Evolutionary conservation across 768 basidiomycete genomes (phyloP).

Genomic region (Gloeopeniophorella convolvens): DNA sequence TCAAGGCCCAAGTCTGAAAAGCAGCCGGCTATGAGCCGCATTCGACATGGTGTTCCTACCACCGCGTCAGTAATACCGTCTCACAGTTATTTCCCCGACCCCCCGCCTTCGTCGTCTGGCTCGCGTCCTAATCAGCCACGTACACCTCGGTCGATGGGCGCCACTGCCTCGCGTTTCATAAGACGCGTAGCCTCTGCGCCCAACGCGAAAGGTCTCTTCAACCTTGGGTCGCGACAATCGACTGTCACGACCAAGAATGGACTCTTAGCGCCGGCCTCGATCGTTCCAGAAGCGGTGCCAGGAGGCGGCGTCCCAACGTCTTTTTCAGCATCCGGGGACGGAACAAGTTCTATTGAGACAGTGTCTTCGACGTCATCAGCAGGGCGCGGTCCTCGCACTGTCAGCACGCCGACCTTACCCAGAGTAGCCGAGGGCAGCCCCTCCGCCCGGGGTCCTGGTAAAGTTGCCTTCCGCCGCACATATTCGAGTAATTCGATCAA

Average conservation of each 20-base stretch:
- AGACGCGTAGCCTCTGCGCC: slow-evolving; percentile 95
- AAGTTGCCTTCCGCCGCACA: slow-evolving; percentile 80
- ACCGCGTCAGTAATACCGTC: slow-evolving; percentile 37
- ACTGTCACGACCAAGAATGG: slow-evolving; percentile 63
- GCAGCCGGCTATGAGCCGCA: slow-evolving; percentile 25
- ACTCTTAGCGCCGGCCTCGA: slow-evolving; percentile 63
- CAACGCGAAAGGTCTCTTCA: slow-evolving; percentile 89
- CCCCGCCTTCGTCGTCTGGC: slow-evolving; percentile 26
- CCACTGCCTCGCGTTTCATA: slow-evolving; percentile 81
- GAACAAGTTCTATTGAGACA: slow-evolving; percentile 69
- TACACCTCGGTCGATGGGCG: slow-evolving; percentile 62
- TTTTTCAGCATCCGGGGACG: slow-evolving; percentile 29
- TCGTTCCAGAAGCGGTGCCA: slow-evolving; percentile 49
- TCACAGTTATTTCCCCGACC: slow-evolving; percentile 41
- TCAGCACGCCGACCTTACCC: slow-evolving; percentile 29
- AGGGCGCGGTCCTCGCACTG: slow-evolving; percentile 34
- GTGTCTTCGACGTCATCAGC: slow-evolving; percentile 71
- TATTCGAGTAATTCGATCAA: slow-evolving; percentile 99
- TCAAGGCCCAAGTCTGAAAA: slow-evolving; percentile 29
- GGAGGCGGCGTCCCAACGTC: slow-evolving; percentile 45
- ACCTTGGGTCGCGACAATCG: slow-evolving; percentile 47
- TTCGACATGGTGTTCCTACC: slow-evolving; percentile 32
- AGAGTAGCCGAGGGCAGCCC: slow-evolving; percentile 38
- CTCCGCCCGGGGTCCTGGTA: slow-evolving; percentile 44
- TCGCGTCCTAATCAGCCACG: slow-evolving; percentile 43